phyloP scores from a whole-genome alignment of 108 stramenopile genomes.

The Nannochloropsis salina region DNA sequence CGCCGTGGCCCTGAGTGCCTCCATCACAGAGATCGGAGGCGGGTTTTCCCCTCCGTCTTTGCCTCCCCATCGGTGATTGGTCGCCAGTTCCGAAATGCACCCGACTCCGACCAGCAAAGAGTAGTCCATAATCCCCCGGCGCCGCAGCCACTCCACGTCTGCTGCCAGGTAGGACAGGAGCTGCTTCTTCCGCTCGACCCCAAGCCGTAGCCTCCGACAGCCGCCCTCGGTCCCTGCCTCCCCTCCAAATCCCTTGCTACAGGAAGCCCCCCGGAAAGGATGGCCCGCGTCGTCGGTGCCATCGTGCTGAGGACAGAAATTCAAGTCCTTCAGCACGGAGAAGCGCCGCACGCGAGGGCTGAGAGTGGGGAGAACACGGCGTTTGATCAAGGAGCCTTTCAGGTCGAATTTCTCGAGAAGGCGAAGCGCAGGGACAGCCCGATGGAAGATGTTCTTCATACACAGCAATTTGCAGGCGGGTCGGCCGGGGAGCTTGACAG shows the following conservation, averaged over 20 bases:
- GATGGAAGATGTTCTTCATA: neutral
- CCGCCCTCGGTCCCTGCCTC: neutral
- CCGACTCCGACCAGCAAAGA: neutral
- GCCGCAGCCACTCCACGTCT: neutral
- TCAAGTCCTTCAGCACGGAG: neutral
- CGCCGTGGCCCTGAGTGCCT: neutral
- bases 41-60: neutral
- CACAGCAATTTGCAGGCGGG: neutral
- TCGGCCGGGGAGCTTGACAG: neutral
- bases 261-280: neutral
- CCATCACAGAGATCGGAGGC: neutral
- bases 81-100: neutral
- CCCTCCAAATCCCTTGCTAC: neutral
- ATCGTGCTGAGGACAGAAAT: neutral
- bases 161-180: neutral
- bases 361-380: neutral
- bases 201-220: neutral
- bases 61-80: neutral
- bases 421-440: neutral
- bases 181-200: neutral
- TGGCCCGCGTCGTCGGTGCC: neutral
- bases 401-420: slow-evolving; percentile 15
- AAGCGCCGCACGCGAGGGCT: neutral
- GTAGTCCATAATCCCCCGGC: neutral
- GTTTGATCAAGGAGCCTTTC: neutral